Base-by-base conservation (phyloP, 768 basidiomycete genomes). In the Paxillus rubicundulus region DNA sequence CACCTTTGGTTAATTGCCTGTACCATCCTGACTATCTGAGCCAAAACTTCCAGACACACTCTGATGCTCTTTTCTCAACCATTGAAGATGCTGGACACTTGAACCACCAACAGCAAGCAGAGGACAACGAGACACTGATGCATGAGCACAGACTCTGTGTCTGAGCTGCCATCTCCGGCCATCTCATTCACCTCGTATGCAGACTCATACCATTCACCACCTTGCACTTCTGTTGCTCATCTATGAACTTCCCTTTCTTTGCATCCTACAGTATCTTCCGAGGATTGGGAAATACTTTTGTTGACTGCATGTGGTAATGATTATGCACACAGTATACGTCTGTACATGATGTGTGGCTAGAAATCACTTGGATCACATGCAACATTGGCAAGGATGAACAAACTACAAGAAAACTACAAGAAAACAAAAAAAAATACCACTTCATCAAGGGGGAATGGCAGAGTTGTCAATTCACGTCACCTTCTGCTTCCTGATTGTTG, bases 11-110 rank as follows among this genome's bases (percentile, higher is more conserved):
- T 24, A 24, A 24, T 24, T 24, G 87, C 0, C 86, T 86, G 4
- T 89, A 87, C 58, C 84, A 87, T 56, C 85, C 86, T 2, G 88
- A 89, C 61, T 83, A 86, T 50, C 69, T 88, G 12, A 70, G 76
- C 39, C 82, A 85, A 61, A 60, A 80, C 45, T 81, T 70, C 61
- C 66, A 70, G 36, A 67, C 76, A 0, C 66, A 74, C 2, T 57
- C 70, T 12, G 82, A 85, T 56, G 73, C 82, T 0, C 72, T 86
- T 7, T 85, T 81, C 59, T 69, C 78, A 12, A 68, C 68, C 27
- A 75, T 74, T 0, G 82, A 24, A 85, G 36, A 65, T 63, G 16
- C 64, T 78, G 47, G 81, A 79, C 47, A 69, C 70, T 0, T 80
- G 81, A 45, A 66, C 54, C 46, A 63, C 24, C 12, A 56, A 48